A percentile compares a stretch with the other conserved stretches of the same genome.
Evolutionary conservation across 805 yeast species (phyloP).

Genomic region (Kregervanrija pseudodelftensis): DNA sequence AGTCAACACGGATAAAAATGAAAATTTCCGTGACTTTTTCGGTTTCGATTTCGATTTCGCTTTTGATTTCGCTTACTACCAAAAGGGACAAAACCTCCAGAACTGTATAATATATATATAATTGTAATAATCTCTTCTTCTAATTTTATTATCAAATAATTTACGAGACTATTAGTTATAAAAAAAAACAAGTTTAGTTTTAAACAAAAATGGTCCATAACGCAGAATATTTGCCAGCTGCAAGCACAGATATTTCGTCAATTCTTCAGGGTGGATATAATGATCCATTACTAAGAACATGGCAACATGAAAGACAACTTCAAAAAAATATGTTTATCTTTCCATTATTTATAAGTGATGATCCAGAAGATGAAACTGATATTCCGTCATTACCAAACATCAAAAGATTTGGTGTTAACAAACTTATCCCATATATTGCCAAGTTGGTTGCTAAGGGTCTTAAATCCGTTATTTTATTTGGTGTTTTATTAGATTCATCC

Average conservation of each 20-base stretch:
- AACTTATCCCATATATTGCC: slow-evolving; percentile 62
- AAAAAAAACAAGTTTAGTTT: not conserved
- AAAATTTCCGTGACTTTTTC: too few relatives aligned
- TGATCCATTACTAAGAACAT: slow-evolving; percentile 78
- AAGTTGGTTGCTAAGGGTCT: slow-evolving; percentile 75
- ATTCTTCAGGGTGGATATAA: slow-evolving; percentile 90
- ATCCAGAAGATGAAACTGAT: slow-evolving; percentile 66
- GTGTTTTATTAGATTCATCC: slow-evolving; percentile 75
- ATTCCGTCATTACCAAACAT: slow-evolving; percentile 84
- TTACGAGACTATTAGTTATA: too few relatives aligned
- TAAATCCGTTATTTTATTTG: slow-evolving; percentile 80
- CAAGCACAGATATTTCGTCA: slow-evolving; percentile 60
- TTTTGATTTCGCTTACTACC: too few relatives aligned
- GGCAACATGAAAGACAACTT: slow-evolving; percentile 86
- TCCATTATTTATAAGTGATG: slow-evolving; percentile 81
- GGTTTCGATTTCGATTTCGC: too few relatives aligned
- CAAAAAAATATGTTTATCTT: slow-evolving; percentile 85
- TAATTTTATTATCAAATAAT: not conserved
- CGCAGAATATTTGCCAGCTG: slow-evolving; percentile 60
- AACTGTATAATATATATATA: not conserved
- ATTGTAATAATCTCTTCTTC: not conserved
- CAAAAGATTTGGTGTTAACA: slow-evolving; percentile 78
- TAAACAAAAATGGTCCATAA: slow-evolving; percentile 33
- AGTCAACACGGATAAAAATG: too few relatives aligned
- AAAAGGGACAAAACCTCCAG: slow-evolving; percentile 1